Conservation (phyloP, 306 rosid species). For the Psophocarpus tetragonolobus region DNA sequence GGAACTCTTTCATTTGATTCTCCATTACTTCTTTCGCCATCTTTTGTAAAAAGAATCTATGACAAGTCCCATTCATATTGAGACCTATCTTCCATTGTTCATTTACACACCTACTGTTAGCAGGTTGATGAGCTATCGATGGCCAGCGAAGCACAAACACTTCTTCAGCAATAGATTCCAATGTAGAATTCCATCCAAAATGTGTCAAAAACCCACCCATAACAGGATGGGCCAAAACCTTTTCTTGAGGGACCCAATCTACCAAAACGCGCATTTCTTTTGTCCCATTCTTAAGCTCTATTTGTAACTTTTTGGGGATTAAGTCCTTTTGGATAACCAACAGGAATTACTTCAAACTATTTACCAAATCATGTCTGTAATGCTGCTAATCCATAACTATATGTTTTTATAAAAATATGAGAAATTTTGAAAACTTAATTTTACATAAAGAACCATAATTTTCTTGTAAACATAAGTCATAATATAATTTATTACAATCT, state of each 20-base stretch:
- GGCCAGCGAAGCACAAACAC: slow-evolving; percentile 49
- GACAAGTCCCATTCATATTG: slow-evolving; percentile 18
- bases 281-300: slow-evolving; percentile 22
- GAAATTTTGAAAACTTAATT: no score
- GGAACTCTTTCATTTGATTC: slow-evolving; percentile 7
- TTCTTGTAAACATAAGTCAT: no score
- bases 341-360: slow-evolving; percentile 15
- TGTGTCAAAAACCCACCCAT: slow-evolving; percentile 47
- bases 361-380: no score
- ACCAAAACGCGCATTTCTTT: slow-evolving; percentile 37
- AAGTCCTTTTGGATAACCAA: slow-evolving; percentile 3
- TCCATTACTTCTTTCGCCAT: slow-evolving; percentile 33
- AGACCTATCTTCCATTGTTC: slow-evolving; percentile 39
- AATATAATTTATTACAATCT: no score
- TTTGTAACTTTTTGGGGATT: neutral
- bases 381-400: no score
- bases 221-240: slow-evolving; percentile 39
- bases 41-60: slow-evolving; percentile 23
- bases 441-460: no score
- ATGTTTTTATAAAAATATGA: no score
- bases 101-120: slow-evolving; percentile 41
- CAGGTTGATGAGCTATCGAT: neutral
- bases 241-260: slow-evolving; percentile 45
- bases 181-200: slow-evolving; percentile 43
- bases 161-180: slow-evolving; percentile 36